These are phyloP conservation scores for Leishmania tropica DNA, from an alignment of 208 protist species.

Conservation along the genomic window DNA sequence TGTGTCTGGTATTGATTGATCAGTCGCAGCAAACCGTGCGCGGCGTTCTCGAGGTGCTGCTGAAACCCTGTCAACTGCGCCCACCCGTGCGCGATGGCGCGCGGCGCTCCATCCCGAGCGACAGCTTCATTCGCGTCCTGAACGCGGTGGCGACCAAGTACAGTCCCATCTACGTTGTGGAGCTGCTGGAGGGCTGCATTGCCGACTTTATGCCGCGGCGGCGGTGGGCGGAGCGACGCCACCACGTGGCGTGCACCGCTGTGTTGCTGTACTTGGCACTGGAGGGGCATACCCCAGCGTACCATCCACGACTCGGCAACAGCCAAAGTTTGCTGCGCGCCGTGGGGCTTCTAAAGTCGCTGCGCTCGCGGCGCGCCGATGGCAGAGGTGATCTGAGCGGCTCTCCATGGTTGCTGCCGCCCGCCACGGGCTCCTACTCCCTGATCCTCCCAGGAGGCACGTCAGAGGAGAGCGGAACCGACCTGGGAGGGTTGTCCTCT, in stretches of 20 bases:
- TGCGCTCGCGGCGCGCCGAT: slow-evolving; percentile 5
- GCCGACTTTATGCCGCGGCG: slow-evolving; percentile 61
- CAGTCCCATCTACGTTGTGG: slow-evolving; percentile 45
- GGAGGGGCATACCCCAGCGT: slow-evolving; percentile 64
- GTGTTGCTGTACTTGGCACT: slow-evolving; percentile 79
- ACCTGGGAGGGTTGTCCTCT: slow-evolving; percentile 19
- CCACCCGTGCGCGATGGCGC: slow-evolving; percentile 62
- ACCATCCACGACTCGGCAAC: slow-evolving; percentile 37
- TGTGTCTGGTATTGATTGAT: slow-evolving; percentile 67
- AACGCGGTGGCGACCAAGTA: slow-evolving; percentile 66
- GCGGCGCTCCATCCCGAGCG: slow-evolving; percentile 50
- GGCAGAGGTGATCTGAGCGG: neutral
- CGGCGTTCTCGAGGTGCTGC: slow-evolving; percentile 73
- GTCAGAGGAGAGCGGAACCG: slow-evolving; percentile 55
- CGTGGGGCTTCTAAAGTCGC: slow-evolving; percentile 32
- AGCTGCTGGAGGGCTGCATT: slow-evolving; percentile 65
- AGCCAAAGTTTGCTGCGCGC: slow-evolving; percentile 40
- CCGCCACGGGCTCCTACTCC: slow-evolving; percentile 15
- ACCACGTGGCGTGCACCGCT: slow-evolving; percentile 71
- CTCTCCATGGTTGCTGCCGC: slow-evolving; percentile 15
- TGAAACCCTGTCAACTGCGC: slow-evolving; percentile 69
- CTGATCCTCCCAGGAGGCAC: slow-evolving; percentile 9
- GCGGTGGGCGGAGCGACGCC: slow-evolving; percentile 61
- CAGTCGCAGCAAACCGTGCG: slow-evolving; percentile 67
- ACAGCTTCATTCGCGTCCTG: slow-evolving; percentile 76